Conservation (phyloP, 495 filamentous ascomycete genomes). For the Parathielavia appendiculata region DNA sequence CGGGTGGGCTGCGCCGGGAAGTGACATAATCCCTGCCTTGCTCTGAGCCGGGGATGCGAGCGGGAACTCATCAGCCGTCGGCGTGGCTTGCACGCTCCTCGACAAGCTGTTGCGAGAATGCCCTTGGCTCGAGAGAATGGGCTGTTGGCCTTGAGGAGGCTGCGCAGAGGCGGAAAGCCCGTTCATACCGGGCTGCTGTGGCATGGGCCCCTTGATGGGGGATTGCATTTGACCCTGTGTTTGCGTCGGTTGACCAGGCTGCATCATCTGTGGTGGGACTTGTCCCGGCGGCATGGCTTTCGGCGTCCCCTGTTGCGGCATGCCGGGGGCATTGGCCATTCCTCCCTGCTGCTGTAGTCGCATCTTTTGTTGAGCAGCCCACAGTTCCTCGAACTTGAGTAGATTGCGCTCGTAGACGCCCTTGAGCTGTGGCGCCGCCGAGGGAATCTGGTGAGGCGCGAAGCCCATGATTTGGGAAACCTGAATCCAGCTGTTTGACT, state of each 20-base stretch:
- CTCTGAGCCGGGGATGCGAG: conserved; percentile 38
- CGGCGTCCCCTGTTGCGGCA: conserved; percentile 35
- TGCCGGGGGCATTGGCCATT: conserved; percentile 21
- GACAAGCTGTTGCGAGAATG: conserved; percentile 40
- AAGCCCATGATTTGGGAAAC: conserved; percentile 66
- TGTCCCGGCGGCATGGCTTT: conserved; percentile 38
- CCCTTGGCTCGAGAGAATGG: conserved; percentile 27
- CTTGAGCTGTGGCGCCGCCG: conserved; percentile 62
- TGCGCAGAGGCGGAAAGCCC: conserved; percentile 49
- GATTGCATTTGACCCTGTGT: conserved; percentile 46
- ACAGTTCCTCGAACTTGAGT: conserved; percentile 67
- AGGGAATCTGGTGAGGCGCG: conserved; percentile 57
- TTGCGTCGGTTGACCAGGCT: conserved; percentile 43
- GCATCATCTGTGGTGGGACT: conserved; percentile 45
- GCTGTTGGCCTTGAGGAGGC: conserved; percentile 37
- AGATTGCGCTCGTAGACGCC: conserved; percentile 70
- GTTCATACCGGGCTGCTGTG: conserved; percentile 45
- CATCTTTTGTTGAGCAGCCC: conserved; percentile 54
- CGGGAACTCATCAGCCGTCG: conserved; percentile 37
- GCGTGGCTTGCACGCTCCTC: conserved; percentile 39
- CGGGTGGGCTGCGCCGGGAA: conserved; percentile 32
- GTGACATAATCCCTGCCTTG: conserved; percentile 35
- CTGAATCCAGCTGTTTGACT: conserved; percentile 63
- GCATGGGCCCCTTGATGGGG: conserved; percentile 45
- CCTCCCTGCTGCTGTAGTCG: conserved; percentile 48